A percentile compares a stretch with the other conserved stretches of the same genome.
Conservation (phyloP, 768 basidiomycete species). For the Serpula lacrymans region DNA sequence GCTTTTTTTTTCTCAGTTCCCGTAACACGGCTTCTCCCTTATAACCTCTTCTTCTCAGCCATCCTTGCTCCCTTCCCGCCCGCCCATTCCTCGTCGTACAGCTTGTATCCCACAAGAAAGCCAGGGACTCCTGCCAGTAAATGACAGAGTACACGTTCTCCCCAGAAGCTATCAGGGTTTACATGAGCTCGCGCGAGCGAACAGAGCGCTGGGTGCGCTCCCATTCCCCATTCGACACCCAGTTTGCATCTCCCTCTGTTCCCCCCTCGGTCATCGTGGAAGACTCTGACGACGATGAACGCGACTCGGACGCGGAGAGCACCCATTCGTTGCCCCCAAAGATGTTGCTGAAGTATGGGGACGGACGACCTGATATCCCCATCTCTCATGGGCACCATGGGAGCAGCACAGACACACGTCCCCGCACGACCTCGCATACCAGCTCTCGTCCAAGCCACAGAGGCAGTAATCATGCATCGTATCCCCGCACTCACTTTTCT, state of each 20-base stretch:
- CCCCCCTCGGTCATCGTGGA: constrained; percentile 45
- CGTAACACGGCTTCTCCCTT: constrained; percentile 23
- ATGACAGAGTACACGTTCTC: constrained; percentile 69
- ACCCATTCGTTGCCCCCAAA: constrained; percentile 56
- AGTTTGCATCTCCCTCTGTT: constrained; percentile 56
- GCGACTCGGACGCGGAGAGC: constrained; percentile 40
- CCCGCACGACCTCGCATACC: constrained; percentile 19
- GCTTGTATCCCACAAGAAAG: constrained; percentile 2
- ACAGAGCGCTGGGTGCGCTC: constrained; percentile 63
- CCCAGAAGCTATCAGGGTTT: constrained; percentile 56
- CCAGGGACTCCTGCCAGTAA: constrained; percentile 5
- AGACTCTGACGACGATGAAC: constrained; percentile 35
- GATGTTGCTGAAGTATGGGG: constrained; percentile 67
- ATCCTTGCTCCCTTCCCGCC: constrained; percentile 8
- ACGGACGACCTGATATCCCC: constrained; percentile 62
- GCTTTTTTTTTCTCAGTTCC: constrained; percentile 17
- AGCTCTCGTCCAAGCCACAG: constrained; percentile 19
- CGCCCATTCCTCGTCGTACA: constrained; percentile 2
- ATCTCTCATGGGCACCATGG: constrained; percentile 47
- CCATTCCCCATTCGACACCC: constrained; percentile 30
- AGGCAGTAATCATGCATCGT: constrained; percentile 23
- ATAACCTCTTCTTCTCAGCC: constrained; percentile 10
- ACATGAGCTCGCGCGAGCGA: constrained; percentile 55
- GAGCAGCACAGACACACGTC: constrained; percentile 10
- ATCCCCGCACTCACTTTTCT: constrained; percentile 29